Evolutionary conservation across 2,329 filamentous ascomycete genomes (phyloP).

Genomic region (Fusarium sp.): DNA sequence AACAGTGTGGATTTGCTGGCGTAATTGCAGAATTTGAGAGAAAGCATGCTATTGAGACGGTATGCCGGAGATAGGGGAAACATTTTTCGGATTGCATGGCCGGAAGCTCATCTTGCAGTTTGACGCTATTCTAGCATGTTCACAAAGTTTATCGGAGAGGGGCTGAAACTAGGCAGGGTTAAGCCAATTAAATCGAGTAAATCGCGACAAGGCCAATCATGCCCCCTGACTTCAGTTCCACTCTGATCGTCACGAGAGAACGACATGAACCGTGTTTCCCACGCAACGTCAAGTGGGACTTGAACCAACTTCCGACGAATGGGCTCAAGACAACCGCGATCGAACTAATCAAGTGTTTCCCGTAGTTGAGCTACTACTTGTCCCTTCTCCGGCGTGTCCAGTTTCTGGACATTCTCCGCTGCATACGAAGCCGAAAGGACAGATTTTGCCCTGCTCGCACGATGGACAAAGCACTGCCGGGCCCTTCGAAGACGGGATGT

Average conservation of each 20-base stretch:
- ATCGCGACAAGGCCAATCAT: neutral
- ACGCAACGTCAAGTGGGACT: neutral
- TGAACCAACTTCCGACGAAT: neutral
- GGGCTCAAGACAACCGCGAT: neutral
- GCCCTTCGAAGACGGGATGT: no score
- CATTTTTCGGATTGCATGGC: neutral
- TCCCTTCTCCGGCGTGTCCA: neutral
- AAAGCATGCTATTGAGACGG: neutral
- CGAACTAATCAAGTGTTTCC: neutral
- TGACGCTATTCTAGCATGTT: neutral
- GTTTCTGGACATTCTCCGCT: neutral
- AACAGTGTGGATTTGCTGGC: neutral
- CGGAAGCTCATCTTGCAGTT: neutral
- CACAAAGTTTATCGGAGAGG: neutral
- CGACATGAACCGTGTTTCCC: neutral
- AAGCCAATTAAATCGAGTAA: neutral
- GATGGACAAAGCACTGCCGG: neutral
- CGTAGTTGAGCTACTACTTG: neutral
- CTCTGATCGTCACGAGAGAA: neutral
- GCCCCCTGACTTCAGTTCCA: neutral
- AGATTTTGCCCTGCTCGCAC: neutral
- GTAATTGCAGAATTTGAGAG: neutral
- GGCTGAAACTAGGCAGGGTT: neutral
- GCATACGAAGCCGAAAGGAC: neutral
- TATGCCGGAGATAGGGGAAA: neutral